Evolutionary conservation across 2,329 filamentous ascomycete genomes (phyloP).

Genomic region (Diaporthe ampelina): DNA sequence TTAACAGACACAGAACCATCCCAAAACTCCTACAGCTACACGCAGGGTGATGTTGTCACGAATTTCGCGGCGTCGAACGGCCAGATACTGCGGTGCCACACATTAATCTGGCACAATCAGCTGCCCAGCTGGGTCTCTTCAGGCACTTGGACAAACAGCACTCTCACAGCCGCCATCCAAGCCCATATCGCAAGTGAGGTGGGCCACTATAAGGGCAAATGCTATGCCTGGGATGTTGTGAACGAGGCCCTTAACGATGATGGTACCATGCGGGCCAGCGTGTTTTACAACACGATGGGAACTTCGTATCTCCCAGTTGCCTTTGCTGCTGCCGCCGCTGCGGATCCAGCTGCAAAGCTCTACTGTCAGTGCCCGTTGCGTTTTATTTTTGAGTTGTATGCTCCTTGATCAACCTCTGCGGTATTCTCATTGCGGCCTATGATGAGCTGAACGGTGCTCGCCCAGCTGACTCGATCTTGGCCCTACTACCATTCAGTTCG

Average conservation of each 20-base stretch:
- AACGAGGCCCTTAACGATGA: slow-evolving; percentile 75
- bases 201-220: slow-evolving; percentile 70
- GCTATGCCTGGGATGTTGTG: slow-evolving; percentile 76
- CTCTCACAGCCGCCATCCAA: slow-evolving; percentile 66
- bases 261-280: slow-evolving; percentile 63
- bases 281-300: slow-evolving; percentile 70
- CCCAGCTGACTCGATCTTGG: neutral
- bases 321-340: slow-evolving; percentile 68
- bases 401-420: neutral
- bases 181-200: slow-evolving; percentile 73
- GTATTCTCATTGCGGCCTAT: no score
- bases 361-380: slow-evolving; percentile 49
- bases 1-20: slow-evolving; percentile 65
- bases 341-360: slow-evolving; percentile 69
- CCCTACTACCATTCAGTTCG: no score
- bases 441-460: neutral
- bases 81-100: slow-evolving; percentile 74
- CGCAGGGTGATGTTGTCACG: slow-evolving; percentile 67
- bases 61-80: slow-evolving; percentile 62
- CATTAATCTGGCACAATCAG: slow-evolving; percentile 66
- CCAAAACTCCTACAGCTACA: slow-evolving; percentile 69
- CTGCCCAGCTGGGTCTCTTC: slow-evolving; percentile 64
- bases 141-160: slow-evolving; percentile 68
- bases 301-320: slow-evolving; percentile 69
- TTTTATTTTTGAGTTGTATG: neutral